Evolutionary conservation across 176 grass and related monocot species (phyloP).

Genomic region (Bolboschoenus planiculmis): DNA sequence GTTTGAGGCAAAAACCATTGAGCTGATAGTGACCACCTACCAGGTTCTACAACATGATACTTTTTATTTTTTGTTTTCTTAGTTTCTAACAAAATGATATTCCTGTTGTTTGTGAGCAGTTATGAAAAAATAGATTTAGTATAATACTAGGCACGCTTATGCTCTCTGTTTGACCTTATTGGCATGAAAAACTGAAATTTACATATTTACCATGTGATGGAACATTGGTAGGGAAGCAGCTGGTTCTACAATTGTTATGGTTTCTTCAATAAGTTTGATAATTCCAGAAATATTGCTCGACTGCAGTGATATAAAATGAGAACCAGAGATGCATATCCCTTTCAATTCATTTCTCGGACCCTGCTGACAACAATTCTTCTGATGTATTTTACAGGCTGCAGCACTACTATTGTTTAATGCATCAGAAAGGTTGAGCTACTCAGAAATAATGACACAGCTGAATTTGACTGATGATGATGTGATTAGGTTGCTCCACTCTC

Average conservation of each 20-base stretch:
- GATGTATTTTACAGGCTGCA: slow-evolving; percentile 51
- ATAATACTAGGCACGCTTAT: background rate
- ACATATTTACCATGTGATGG: background rate
- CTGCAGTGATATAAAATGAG: background rate
- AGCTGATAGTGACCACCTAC: slow-evolving; percentile 85
- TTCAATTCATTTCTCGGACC: background rate
- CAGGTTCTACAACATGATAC: slow-evolving; percentile 40
- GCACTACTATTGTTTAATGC: slow-evolving; percentile 81
- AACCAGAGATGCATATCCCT: background rate
- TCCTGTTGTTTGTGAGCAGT: background rate
- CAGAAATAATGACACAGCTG: slow-evolving; percentile 84
- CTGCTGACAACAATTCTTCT: background rate
- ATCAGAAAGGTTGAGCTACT: slow-evolving; percentile 67
- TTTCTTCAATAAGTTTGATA: background rate
- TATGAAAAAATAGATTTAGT: background rate
- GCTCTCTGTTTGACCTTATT: background rate
- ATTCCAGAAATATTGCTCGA: background rate
- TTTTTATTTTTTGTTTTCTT: background rate
- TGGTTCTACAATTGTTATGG: background rate
- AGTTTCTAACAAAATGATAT: background rate
- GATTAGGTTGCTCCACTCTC: slow-evolving; percentile 90
- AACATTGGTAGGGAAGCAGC: background rate
- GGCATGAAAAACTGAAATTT: background rate
- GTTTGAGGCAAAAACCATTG: slow-evolving; percentile 72
- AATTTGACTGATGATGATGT: slow-evolving; percentile 97